Conservation (phyloP, 2,329 filamentous ascomycete genomes). For the Juglanconis juglandina region DNA sequence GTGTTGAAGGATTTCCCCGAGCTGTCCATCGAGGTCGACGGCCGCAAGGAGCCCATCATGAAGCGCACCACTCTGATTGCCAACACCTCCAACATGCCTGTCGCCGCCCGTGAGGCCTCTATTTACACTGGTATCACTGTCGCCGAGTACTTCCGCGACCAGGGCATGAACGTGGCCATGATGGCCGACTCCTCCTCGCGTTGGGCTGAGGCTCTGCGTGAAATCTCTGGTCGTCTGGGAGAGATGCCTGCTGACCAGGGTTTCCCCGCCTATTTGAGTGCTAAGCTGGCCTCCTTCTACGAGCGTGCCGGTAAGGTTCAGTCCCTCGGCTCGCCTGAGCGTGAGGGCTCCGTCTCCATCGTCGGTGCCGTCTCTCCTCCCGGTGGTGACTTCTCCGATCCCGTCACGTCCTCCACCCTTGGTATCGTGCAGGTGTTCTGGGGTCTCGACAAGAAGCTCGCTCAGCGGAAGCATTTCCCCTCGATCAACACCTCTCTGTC, state of each 20-base stretch:
- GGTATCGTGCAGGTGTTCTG: slow-evolving; percentile 99
- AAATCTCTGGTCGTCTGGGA: slow-evolving; percentile 95
- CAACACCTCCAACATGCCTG: slow-evolving; percentile 99
- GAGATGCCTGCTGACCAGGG: slow-evolving; percentile 99
- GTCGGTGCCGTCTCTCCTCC: slow-evolving; percentile 96
- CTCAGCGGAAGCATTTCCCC: slow-evolving; percentile 98
- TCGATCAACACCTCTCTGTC: slow-evolving; percentile 93
- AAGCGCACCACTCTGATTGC: slow-evolving; percentile 98
- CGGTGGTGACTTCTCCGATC: slow-evolving; percentile 98
- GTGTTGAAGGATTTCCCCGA: slow-evolving; percentile 99
- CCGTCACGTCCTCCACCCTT: slow-evolving; percentile 88
- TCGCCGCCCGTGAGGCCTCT: slow-evolving; percentile 94
- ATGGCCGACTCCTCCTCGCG: slow-evolving; percentile 98
- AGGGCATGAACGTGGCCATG: slow-evolving; percentile 97
- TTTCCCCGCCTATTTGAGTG: slow-evolving; percentile 95
- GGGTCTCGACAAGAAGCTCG: slow-evolving; percentile 99
- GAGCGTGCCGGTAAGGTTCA: slow-evolving; percentile 90
- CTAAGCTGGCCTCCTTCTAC: slow-evolving; percentile 98
- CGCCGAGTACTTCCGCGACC: slow-evolving; percentile 94
- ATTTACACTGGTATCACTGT: slow-evolving; percentile 97
- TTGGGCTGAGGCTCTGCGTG: slow-evolving; percentile 97
- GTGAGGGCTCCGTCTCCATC: slow-evolving; percentile 90
- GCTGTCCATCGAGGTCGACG: slow-evolving; percentile 90
- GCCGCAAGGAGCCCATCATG: slow-evolving; percentile 98
- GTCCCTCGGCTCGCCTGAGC: slow-evolving; percentile 82